Evolutionary conservation across 192 early-diverging fungal genomes (phyloP).

Genomic region (Spinellus fusiger): DNA sequence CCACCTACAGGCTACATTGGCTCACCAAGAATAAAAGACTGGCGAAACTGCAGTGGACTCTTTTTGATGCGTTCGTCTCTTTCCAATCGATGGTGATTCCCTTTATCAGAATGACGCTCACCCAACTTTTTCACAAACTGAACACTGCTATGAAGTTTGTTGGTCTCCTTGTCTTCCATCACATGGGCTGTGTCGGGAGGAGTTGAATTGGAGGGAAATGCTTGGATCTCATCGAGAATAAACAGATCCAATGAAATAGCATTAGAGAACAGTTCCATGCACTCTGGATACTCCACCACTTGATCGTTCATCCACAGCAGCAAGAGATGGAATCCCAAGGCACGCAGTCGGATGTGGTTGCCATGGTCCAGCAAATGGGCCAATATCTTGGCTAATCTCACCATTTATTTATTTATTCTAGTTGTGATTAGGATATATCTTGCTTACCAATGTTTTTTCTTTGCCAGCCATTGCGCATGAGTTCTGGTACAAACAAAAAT

Average conservation of each 20-base stretch:
- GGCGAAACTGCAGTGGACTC: slow-evolving; percentile 5
- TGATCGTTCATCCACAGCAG: slow-evolving; percentile 70
- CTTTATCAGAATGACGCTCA: slow-evolving; percentile 15
- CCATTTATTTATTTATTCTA: too few relatives aligned
- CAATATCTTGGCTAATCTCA: slow-evolving; percentile 51
- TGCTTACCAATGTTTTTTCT: slow-evolving; percentile 50
- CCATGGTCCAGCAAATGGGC: slow-evolving; percentile 54
- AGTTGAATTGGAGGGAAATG: slow-evolving; percentile 21
- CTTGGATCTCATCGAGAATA: slow-evolving; percentile 37
- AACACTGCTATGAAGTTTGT: slow-evolving; percentile 13
- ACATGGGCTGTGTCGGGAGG: background rate
- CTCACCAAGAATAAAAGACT: slow-evolving; percentile 16
- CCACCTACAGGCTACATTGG: too few relatives aligned
- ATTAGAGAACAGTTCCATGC: slow-evolving; percentile 56
- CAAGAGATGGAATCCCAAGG: slow-evolving; percentile 67
- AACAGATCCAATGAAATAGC: slow-evolving; percentile 57
- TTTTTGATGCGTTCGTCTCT: slow-evolving; percentile 21
- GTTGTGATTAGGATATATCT: too few relatives aligned
- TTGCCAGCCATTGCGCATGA: slow-evolving; percentile 75
- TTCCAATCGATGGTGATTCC: slow-evolving; percentile 5
- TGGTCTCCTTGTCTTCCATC: slow-evolving; percentile 4
- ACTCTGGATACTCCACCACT: slow-evolving; percentile 51
- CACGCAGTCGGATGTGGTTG: slow-evolving; percentile 65
- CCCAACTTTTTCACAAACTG: slow-evolving; percentile 29
- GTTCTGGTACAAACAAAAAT: slow-evolving; percentile 58